Evolutionary conservation across 495 filamentous ascomycete species (phyloP).

Genomic region (Filosporella fistucella): DNA sequence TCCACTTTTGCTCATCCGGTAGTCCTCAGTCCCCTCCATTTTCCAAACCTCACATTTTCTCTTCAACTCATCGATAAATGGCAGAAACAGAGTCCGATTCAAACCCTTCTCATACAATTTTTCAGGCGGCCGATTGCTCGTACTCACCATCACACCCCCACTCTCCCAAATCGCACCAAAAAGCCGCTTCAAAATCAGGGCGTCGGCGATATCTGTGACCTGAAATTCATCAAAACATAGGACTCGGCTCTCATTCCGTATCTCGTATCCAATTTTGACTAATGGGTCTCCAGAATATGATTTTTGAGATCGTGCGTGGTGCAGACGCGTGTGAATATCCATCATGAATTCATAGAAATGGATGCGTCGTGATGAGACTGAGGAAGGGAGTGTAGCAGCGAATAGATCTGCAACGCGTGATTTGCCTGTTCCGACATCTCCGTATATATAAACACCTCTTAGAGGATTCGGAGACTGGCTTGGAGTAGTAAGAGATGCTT

Average conservation of each 20-base stretch:
- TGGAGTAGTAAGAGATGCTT: neutral
- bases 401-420: constrained; percentile 1
- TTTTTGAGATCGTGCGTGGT: neutral
- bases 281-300: neutral
- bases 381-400: neutral
- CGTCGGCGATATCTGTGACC: constrained; percentile 2
- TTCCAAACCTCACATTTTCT: neutral
- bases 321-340: constrained; percentile 1
- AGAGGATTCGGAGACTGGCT: neutral
- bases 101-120: neutral
- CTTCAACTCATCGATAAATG: neutral
- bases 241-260: neutral
- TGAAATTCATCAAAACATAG: constrained; percentile 5
- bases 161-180: neutral
- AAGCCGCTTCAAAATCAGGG: constrained; percentile 1
- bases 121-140: constrained; percentile 1
- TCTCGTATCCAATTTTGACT: neutral
- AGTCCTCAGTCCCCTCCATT: constrained; percentile 1
- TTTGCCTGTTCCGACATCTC: neutral
- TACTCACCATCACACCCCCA: neutral
- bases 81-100: constrained; percentile 1
- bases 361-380: neutral
- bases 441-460: constrained; percentile 1
- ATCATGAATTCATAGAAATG: constrained; percentile 3
- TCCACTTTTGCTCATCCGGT: neutral